phyloP scores from a whole-genome alignment of 169 alveolate species.

The Theileria annulata region DNA sequence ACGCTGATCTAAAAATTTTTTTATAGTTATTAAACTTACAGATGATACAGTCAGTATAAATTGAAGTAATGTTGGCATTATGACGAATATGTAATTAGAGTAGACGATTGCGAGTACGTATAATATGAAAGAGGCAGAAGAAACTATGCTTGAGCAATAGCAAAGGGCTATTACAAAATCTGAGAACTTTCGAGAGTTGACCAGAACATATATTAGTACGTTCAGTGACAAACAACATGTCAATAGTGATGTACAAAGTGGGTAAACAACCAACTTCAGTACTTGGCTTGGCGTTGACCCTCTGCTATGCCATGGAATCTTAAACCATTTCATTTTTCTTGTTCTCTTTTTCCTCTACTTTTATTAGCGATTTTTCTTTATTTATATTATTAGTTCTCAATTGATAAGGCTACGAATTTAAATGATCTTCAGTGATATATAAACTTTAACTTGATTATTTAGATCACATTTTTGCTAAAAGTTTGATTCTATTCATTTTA shows the following conservation, averaged over 20 bases:
- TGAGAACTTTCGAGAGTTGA: constrained; percentile 15
- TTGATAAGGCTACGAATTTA: neutral
- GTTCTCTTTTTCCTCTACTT: neutral
- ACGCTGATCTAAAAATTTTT: neutral
- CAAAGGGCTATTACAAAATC: neutral
- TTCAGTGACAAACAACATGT: constrained; percentile 43
- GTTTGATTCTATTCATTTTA: neutral
- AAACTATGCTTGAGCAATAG: constrained; percentile 30
- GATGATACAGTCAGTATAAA: constrained; percentile 24
- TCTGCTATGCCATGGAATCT: constrained; percentile 51
- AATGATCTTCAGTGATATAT: neutral
- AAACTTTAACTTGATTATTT: neutral
- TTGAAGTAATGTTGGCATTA: constrained; percentile 1
- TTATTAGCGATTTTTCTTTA: neutral
- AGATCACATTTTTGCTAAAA: neutral
- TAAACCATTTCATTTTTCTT: neutral
- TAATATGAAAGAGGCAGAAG: constrained; percentile 32
- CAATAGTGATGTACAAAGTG: constrained; percentile 43
- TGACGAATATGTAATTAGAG: constrained; percentile 10
- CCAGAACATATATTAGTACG: constrained; percentile 34
- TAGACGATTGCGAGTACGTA: constrained; percentile 32
- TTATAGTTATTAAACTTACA: constrained; percentile 22
- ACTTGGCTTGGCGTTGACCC: constrained; percentile 34
- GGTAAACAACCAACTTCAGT: constrained; percentile 35
- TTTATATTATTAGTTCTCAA: neutral